A percentile compares a stretch with the other conserved stretches of the same genome.
These are phyloP conservation scores for Scolecobasidium constrictum DNA, from an alignment of 2,329 filamentous ascomycete species.

Conservation along the genomic window DNA sequence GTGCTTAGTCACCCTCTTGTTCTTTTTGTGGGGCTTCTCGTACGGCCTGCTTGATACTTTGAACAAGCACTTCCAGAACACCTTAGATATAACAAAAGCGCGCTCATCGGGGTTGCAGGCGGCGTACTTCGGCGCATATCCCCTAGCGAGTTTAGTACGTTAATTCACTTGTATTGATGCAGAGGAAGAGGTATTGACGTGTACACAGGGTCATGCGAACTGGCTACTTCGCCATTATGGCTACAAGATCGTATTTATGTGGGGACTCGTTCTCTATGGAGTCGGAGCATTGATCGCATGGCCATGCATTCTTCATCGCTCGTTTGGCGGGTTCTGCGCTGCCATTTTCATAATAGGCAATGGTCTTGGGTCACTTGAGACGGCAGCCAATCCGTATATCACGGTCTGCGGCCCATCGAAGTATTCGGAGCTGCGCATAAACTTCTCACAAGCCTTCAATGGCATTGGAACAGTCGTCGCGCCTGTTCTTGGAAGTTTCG, in stretches of 20 bases:
- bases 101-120: constrained; percentile 52
- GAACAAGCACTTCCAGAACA: constrained; percentile 31
- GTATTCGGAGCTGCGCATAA: constrained; percentile 66
- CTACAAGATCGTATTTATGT: constrained; percentile 73
- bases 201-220: not conserved
- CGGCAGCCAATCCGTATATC: constrained; percentile 66
- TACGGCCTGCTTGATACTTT: constrained; percentile 34
- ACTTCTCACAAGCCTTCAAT: constrained; percentile 32
- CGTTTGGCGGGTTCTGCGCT: constrained; percentile 64
- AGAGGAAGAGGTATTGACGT: no score
- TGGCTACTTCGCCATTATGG: constrained; percentile 51
- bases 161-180: no score
- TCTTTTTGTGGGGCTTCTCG: constrained; percentile 43
- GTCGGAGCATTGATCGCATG: constrained; percentile 70
- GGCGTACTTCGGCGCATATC: constrained; percentile 54
- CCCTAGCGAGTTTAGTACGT: constrained; percentile 41
- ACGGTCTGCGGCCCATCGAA: constrained; percentile 62
- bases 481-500: constrained; percentile 54
- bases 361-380: constrained; percentile 66
- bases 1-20: constrained; percentile 31
- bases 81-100: constrained; percentile 34
- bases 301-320: constrained; percentile 63
- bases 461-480: constrained; percentile 2
- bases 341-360: constrained; percentile 63
- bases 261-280: constrained; percentile 54